Evolutionary conservation across 495 filamentous ascomycete species (phyloP).

Genomic region (Copromyces sp.): DNA sequence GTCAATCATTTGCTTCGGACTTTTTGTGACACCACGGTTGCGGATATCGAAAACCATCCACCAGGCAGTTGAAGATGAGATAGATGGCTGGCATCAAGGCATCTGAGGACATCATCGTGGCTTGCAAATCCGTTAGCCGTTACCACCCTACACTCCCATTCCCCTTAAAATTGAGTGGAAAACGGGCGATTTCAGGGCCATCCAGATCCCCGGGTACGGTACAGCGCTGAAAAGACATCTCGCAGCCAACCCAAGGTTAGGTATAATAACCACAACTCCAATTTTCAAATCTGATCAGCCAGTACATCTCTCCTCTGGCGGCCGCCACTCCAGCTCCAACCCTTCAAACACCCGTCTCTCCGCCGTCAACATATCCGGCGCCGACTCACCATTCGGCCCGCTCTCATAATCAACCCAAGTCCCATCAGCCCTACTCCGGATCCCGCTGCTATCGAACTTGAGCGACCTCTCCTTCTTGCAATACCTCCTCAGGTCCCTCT

Average conservation of each 20-base stretch:
- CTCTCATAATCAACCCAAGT: conserved; percentile 53
- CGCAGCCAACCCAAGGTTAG: background rate
- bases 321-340: conserved; percentile 61
- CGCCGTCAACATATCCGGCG: conserved; percentile 51
- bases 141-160: background rate
- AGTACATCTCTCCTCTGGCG: conserved; percentile 68
- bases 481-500: conserved; percentile 74
- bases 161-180: background rate
- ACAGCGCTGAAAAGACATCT: background rate
- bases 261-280: background rate
- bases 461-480: conserved; percentile 60
- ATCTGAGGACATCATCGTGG: background rate
- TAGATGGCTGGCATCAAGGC: background rate
- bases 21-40: background rate
- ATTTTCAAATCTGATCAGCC: conserved; percentile 29
- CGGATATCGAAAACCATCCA: background rate
- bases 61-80: background rate
- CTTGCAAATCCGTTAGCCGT: background rate
- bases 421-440: conserved; percentile 56
- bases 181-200: background rate
- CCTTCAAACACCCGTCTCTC: conserved; percentile 76
- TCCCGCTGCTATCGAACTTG: conserved; percentile 88
- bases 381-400: conserved; percentile 29
- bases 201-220: background rate
- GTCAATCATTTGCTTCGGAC: background rate